Conservation (phyloP, 306 rosid genomes). For the Quercus suber region DNA sequence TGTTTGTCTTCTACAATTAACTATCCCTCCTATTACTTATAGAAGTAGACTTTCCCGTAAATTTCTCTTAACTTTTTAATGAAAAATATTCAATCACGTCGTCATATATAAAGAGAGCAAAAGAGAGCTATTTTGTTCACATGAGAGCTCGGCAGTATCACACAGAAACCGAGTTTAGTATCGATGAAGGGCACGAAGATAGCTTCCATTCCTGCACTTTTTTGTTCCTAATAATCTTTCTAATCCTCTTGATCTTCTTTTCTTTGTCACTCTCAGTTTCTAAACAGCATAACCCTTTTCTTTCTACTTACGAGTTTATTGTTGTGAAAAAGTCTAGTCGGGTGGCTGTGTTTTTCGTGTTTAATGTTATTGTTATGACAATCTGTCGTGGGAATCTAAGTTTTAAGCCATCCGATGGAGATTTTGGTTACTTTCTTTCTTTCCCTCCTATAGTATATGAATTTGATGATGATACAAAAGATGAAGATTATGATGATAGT, state of each 20-base stretch:
- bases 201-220: background rate
- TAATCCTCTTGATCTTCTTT: background rate
- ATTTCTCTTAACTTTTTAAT: background rate
- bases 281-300: conserved; percentile 9
- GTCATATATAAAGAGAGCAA: background rate
- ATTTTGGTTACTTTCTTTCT: background rate
- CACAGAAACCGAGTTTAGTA: background rate
- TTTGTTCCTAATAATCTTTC: background rate
- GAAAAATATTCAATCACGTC: background rate
- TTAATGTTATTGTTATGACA: conserved; percentile 10
- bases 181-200: conserved; percentile 3
- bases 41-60: conserved; percentile 1
- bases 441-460: background rate
- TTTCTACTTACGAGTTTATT: conserved; percentile 20
- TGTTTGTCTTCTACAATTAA: too few relatives aligned
- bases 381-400: conserved; percentile 13
- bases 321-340: conserved; percentile 12
- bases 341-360: conserved; percentile 15
- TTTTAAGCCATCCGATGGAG: conserved; percentile 4
- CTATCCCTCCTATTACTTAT: background rate
- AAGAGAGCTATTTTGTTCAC: background rate
- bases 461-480: background rate
- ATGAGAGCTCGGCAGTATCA: too few relatives aligned
- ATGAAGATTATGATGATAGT: background rate
- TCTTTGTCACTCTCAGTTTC: background rate